phyloP scores from a whole-genome alignment of 805 yeast genomes.

The Candida orba region DNA sequence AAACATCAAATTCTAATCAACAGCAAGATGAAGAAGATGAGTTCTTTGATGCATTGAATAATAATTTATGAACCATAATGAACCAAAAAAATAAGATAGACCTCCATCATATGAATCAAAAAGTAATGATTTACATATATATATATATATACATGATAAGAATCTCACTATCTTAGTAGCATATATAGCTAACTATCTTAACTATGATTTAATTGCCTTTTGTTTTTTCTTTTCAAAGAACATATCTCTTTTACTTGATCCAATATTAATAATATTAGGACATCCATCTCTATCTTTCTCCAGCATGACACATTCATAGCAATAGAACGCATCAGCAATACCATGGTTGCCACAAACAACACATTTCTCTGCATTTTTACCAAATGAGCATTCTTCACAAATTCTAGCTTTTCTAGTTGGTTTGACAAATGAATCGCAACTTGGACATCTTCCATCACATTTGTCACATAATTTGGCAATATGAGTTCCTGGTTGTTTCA shows the following conservation, averaged over 20 bases:
- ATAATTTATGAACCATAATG: neutral
- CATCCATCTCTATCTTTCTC: constrained; percentile 91
- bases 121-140: too few species aligned
- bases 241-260: constrained; percentile 64
- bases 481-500: constrained; percentile 74
- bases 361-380: constrained; percentile 56
- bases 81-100: neutral
- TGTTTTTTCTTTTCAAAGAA: constrained; percentile 49
- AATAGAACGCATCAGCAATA: constrained; percentile 67
- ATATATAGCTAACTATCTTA: neutral
- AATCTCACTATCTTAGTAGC: too few species aligned
- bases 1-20: neutral
- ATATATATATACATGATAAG: too few species aligned
- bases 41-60: constrained; percentile 7
- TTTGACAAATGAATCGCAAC: constrained; percentile 79
- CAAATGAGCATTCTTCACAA: constrained; percentile 83
- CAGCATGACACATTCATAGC: constrained; percentile 72
- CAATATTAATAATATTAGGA: constrained; percentile 75
- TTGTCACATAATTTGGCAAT: constrained; percentile 69
- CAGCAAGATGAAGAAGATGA: constrained; percentile 1
- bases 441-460: constrained; percentile 90
- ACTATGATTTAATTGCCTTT: constrained; percentile 9
- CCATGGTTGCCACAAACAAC: constrained; percentile 71
- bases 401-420: constrained; percentile 60
- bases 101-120: too few species aligned